These are phyloP conservation scores for Lactifluus subvellereus DNA, from an alignment of 768 basidiomycete genomes.

Conservation along the genomic window DNA sequence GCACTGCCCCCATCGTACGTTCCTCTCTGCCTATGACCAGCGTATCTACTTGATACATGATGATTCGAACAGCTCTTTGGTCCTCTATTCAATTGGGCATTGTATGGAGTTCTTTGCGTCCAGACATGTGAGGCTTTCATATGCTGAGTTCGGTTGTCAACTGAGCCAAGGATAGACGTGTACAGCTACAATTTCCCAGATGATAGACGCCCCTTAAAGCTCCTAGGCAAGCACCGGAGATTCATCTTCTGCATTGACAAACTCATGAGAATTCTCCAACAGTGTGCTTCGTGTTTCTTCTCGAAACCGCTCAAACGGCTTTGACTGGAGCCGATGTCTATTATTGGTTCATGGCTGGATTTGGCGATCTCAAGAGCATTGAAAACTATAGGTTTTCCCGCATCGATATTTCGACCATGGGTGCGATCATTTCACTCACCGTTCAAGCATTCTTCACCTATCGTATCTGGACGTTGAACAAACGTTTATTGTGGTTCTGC, in stretches of 20 bases:
- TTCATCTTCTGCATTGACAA: background rate
- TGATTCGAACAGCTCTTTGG: background rate
- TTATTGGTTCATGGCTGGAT: slow-evolving; percentile 18
- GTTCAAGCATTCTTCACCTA: slow-evolving; percentile 13
- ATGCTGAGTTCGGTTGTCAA: background rate
- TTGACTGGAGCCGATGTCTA: slow-evolving; percentile 13
- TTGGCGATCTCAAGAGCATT: slow-evolving; percentile 8
- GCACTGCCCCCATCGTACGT: slow-evolving; percentile 6
- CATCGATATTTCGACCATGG: slow-evolving; percentile 9
- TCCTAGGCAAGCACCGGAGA: background rate
- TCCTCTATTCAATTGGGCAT: too few relatives aligned
- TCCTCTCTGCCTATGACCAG: background rate
- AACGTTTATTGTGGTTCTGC: slow-evolving; percentile 7
- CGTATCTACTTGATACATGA: background rate
- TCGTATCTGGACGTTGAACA: slow-evolving; percentile 13
- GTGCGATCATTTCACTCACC: slow-evolving; percentile 7
- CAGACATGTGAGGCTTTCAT: background rate
- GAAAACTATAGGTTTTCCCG: background rate
- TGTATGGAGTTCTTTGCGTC: too few relatives aligned
- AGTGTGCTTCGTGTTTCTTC: slow-evolving; percentile 5
- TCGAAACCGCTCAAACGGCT: slow-evolving; percentile 11
- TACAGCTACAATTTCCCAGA: slow-evolving; percentile 15
- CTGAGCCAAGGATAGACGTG: background rate
- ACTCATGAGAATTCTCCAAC: background rate
- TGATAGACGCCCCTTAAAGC: background rate